Base-by-base conservation (phyloP, 208 protist species). In the Naegleria gruberi region DNA sequence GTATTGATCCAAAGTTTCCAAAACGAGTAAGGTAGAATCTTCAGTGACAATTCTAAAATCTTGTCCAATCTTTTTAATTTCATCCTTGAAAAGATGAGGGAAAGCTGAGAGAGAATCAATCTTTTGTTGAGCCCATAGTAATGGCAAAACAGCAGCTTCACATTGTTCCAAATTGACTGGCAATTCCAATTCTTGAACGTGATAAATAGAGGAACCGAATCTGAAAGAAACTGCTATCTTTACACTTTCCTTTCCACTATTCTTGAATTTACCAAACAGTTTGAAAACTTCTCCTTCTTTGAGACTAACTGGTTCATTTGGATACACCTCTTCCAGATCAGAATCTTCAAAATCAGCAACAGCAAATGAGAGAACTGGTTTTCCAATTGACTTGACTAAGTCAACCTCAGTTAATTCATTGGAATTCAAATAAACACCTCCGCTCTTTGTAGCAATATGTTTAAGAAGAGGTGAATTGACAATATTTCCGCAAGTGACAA, bases 1-100 rank as follows among this genome's bases (percentile, higher is more conserved):
- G 65, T 88, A 65, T 65, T 88, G 84, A 51, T 88, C 84, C 2
- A 88, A 57, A 23, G 45, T 88, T 30, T 47, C 43, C n/a, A 88
- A 65, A 6, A 88, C 84, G 0, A 88, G 1, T 10, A 88, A 26
- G 6, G 84, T 41, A 23, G 84, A 73, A 65, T 88, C 41, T 19
- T 6, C 6, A 12, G 84, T 65, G 12, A 65, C 43, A 43, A 88
- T 65, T 40, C 17, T 40, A 6, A 8, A 88, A 37, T 88, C 45
- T 47, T n/a, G 7, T 43, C 84, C 45, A 43, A 88, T 43, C n/a
- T 55, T 8, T 42, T 41, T n/a, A 5, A 88, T 40, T 88, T 88
- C 45, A 23, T 88, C 45, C 4, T 47, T 26, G 42, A 41, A 65
- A 0, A 41, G 34, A 65, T 55, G 26, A 26, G 84, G 45, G 12